Percentiles rank a stretch among this genome's conserved stretches.
Conservation (phyloP, 768 basidiomycete species). For the Boletus subcaerulescens region DNA sequence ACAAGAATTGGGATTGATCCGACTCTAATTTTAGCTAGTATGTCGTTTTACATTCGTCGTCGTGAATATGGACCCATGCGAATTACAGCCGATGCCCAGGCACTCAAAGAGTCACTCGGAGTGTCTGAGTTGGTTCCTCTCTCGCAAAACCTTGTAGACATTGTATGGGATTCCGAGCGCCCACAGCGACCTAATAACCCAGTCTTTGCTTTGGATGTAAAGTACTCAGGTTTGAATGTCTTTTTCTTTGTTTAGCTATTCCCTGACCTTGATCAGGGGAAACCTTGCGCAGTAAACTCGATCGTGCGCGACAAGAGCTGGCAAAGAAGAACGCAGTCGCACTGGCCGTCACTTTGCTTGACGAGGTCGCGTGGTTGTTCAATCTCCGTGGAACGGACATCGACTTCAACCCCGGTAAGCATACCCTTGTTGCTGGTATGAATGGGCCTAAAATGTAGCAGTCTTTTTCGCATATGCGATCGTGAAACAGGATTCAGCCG, state of each 20-base stretch:
- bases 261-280: constrained; percentile 42
- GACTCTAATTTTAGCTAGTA: constrained; percentile 65
- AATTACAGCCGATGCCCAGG: constrained; percentile 58
- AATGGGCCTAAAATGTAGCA: constrained; percentile 22
- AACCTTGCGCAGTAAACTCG: constrained; percentile 64
- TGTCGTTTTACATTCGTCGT: constrained; percentile 16
- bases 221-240: constrained; percentile 59
- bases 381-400: constrained; percentile 93
- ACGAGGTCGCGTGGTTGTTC: constrained; percentile 94
- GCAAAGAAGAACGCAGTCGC: constrained; percentile 54
- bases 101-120: constrained; percentile 54
- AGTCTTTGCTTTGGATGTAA: constrained; percentile 66
- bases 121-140: constrained; percentile 68
- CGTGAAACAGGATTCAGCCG: constrained; percentile 54
- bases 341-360: constrained; percentile 81
- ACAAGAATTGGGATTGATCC: constrained; percentile 83
- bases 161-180: constrained; percentile 65
- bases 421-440: not conserved
- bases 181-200: constrained; percentile 66
- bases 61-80: not conserved
- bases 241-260: not conserved
- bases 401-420: constrained; percentile 71
- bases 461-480: constrained; percentile 94
- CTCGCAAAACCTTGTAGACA: constrained; percentile 71
- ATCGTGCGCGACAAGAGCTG: constrained; percentile 61